Conservation (phyloP, 768 basidiomycete genomes). For the Lentinula aciculospora region DNA sequence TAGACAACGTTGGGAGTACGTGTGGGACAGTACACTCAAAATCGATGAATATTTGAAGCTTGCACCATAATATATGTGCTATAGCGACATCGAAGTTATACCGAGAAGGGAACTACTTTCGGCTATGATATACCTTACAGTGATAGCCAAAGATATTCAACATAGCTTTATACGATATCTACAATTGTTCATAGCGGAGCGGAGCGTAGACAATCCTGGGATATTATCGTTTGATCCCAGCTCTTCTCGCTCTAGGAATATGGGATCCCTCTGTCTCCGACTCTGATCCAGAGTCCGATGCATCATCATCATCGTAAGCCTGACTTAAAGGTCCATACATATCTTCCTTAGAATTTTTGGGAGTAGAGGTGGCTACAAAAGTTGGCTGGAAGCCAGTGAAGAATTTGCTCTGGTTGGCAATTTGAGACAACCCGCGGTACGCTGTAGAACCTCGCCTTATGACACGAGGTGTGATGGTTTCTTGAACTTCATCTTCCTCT, state of each 20-base stretch:
- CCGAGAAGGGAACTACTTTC: too few relatives aligned
- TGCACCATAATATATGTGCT: not conserved
- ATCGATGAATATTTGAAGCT: not conserved
- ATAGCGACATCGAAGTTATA: too few relatives aligned
- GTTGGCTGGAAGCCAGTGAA: conserved; percentile 14
- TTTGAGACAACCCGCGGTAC: conserved; percentile 49
- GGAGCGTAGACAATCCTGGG: too few relatives aligned
- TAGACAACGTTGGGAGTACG: not conserved
- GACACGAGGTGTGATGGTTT: conserved; percentile 16
- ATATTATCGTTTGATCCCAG: conserved; percentile 28
- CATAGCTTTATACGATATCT: too few relatives aligned
- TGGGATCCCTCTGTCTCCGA: conserved; percentile 37
- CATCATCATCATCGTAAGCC: conserved; percentile 26
- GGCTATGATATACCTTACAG: too few relatives aligned
- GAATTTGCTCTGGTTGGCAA: conserved; percentile 36
- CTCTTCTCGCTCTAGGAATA: conserved; percentile 54
- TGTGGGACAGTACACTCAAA: not conserved
- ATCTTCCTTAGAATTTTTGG: conserved; percentile 24
- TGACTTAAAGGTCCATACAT: conserved; percentile 32
- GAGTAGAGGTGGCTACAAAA: not conserved
- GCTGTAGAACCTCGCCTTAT: conserved; percentile 3
- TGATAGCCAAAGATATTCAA: too few relatives aligned
- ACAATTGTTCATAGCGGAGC: not conserved
- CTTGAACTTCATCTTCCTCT: conserved; percentile 32
- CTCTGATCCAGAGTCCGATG: conserved; percentile 35